Percentiles rank a stretch among this genome's conserved stretches.
phyloP scores from a whole-genome alignment of 83 land plant species.

The Picea abies region DNA sequence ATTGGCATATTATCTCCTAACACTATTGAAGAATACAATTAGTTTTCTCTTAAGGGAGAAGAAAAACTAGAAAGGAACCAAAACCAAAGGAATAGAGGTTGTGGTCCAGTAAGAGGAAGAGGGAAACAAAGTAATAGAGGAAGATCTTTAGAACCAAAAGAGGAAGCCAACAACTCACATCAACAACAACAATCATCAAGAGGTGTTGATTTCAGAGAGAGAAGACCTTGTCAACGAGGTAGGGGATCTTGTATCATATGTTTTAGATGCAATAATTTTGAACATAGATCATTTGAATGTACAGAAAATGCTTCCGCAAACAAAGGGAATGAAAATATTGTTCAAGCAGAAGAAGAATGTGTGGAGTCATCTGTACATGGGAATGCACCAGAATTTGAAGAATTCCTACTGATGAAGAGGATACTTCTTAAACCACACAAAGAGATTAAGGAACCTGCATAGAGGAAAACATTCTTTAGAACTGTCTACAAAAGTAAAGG shows the following conservation, averaged over 20 bases:
- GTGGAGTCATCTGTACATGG: background rate
- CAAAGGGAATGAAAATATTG: background rate
- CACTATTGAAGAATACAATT: background rate
- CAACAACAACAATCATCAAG: background rate
- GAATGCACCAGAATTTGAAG: background rate
- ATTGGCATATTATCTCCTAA: background rate
- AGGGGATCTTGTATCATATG: background rate
- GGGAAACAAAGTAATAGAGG: background rate
- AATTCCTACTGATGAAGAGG: background rate
- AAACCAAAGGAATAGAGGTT: background rate
- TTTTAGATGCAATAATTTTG: background rate
- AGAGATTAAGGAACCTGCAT: too few species aligned
- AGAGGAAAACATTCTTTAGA: too few species aligned
- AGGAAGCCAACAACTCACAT: background rate
- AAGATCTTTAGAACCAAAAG: background rate
- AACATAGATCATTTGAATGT: background rate
- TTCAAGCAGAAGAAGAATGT: background rate
- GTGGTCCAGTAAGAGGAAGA: background rate
- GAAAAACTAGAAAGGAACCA: background rate
- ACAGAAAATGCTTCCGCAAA: background rate
- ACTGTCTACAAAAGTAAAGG: background rate
- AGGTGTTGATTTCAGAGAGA: background rate
- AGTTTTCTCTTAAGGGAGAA: background rate
- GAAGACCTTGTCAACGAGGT: background rate
- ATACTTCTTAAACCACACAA: too few species aligned